phyloP scores from a whole-genome alignment of 805 yeast genomes.

The Pichia paraexigua region DNA sequence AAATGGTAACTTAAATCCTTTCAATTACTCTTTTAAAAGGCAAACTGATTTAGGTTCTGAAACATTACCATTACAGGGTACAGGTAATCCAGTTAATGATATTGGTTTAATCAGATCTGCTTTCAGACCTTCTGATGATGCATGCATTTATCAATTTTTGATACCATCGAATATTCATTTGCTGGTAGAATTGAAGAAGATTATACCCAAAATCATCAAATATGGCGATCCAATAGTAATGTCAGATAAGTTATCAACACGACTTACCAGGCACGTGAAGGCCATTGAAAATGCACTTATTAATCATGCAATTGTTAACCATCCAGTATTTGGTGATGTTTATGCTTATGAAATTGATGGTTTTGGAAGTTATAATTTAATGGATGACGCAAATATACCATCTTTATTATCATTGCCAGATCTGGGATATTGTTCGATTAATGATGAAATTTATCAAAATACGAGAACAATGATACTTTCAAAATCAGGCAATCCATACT shows the following conservation, averaged over 20 bases:
- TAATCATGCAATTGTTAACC: conserved; percentile 54
- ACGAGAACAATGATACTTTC: conserved; percentile 71
- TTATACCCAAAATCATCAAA: conserved; percentile 22
- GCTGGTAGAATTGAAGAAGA: conserved; percentile 48
- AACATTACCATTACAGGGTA: conserved; percentile 69
- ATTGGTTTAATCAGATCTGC: conserved; percentile 76
- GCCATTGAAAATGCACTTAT: conserved; percentile 43
- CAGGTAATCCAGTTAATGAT: conserved; percentile 76
- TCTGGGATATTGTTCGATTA: conserved; percentile 47
- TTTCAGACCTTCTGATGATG: conserved; percentile 85
- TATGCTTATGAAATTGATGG: conserved; percentile 90
- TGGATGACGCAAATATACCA: conserved; percentile 92
- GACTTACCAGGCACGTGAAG: conserved; percentile 26
- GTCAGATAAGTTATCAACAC: conserved; percentile 14
- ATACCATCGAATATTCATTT: conserved; percentile 82
- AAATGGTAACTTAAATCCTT: conserved; percentile 39
- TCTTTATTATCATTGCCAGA: conserved; percentile 76
- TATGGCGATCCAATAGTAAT: conserved; percentile 3
- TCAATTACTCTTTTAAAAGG: conserved; percentile 63
- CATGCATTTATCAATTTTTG: conserved; percentile 70
- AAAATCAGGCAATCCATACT: conserved; percentile 72
- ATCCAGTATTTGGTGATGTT: conserved; percentile 64
- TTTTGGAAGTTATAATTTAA: conserved; percentile 59
- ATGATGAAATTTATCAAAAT: conserved; percentile 61
- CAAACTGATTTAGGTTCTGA: conserved; percentile 72